Base-by-base conservation (phyloP, 2,329 filamentous ascomycete species). In the Sclerotinia nivalis region DNA sequence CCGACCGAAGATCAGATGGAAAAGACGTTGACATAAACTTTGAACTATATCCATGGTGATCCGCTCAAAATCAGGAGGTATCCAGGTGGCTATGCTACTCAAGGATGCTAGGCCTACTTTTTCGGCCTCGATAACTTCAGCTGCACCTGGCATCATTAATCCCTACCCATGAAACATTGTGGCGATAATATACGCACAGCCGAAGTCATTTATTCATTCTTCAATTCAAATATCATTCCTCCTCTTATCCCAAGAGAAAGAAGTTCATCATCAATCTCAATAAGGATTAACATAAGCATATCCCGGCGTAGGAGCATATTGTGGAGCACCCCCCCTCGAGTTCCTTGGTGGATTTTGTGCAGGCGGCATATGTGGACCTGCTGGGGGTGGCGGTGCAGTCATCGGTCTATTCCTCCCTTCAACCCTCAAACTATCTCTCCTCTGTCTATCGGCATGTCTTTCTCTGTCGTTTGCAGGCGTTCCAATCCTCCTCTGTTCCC, bases 271-370 rank as follows among this genome's bases (percentile, higher is more conserved):
- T 68, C 25, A 54, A n/a, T 52, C 45, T 69, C 68, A 69, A 55
- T 70, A 70, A 43, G 69, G 62, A 10, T 22, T 50, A 25, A 73
- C 71, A 70, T 73, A 73, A 10, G 64, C 66, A 69, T 71, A 72
- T 28, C 71, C 71, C 13, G 58, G 66, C 20, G 70, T 66, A 18
- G 72, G 72, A 31, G 72, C 70, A 59, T 69, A 66, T 43, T 40
- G 25, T 31, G 68, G 50, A 43, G 47, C 10, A 22, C 20, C 61
- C 40, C 20, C 61, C 40, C 67, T 69, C 49, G 67, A 69, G 43
- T 13, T 64, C 34, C 61, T 25, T 20, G 37, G 47, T 25, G 58
- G 15, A 69, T 49, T 59, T 18, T n/a, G 65, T 34, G 65, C 65
- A 50, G 67, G 67, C 25, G 59, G 59, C 45, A 49, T 49, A 31